These are phyloP conservation scores for Dictyostelium citrinum DNA, from an alignment of 78 protist species.

Conservation along the genomic window DNA sequence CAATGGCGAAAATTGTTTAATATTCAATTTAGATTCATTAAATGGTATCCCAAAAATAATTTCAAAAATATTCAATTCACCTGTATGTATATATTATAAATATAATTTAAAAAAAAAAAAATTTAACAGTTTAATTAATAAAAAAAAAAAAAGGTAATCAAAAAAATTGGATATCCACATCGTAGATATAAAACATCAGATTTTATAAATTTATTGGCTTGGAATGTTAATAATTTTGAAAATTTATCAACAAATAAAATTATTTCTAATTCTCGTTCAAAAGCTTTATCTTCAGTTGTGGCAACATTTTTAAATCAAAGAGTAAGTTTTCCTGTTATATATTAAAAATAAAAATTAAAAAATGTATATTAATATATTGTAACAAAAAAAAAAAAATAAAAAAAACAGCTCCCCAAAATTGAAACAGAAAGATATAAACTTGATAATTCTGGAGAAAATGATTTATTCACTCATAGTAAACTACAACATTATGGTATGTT, in stretches of 20 bases:
- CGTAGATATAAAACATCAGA: not conserved
- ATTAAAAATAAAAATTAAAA: no score
- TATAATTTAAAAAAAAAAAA: not conserved
- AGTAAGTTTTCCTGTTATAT: not conserved
- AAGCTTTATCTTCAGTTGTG: not conserved
- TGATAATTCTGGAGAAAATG: not conserved
- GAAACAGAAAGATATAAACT: conserved; percentile 14
- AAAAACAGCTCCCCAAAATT: not conserved
- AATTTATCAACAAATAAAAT: conserved; percentile 30
- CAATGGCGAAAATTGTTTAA: not conserved
- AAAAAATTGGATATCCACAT: conserved; percentile 23
- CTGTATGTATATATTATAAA: not conserved
- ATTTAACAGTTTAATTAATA: no score
- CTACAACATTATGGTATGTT: not conserved
- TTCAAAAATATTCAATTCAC: not conserved
- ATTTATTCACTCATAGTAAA: not conserved
- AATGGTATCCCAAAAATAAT: not conserved
- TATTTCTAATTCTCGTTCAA: not conserved
- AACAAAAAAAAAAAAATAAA: not conserved
- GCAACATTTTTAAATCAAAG: conserved; percentile 9
- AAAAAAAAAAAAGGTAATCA: not conserved
- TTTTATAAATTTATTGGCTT: conserved; percentile 10
- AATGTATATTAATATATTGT: not conserved
- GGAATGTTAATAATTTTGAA: not conserved
- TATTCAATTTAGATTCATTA: not conserved